Evolutionary conservation across 1,139 yeast species (phyloP).

Genomic region (Zygotorulaspora mrakii): DNA sequence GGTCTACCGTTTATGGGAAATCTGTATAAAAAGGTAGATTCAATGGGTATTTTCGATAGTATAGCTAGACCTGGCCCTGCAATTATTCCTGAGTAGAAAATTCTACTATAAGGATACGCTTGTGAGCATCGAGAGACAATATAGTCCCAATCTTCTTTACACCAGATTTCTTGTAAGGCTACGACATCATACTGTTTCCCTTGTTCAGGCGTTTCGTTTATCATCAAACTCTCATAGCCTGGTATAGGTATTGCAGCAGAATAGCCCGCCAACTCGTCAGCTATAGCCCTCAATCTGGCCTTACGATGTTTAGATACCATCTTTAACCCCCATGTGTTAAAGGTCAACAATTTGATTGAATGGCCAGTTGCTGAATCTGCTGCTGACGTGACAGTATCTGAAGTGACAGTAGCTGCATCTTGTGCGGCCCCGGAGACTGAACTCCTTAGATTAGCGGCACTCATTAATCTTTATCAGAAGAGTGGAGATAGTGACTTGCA

Average conservation of each 20-base stretch:
- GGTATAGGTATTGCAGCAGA: slow-evolving; percentile 22
- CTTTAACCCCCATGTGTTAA: slow-evolving; percentile 88
- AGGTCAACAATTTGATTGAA: slow-evolving; percentile 53
- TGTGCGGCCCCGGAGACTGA: background rate
- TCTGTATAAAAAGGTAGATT: slow-evolving; percentile 69
- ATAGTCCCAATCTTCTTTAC: slow-evolving; percentile 73
- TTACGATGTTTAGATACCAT: slow-evolving; percentile 67
- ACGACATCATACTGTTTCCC: slow-evolving; percentile 62
- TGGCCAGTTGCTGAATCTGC: slow-evolving; percentile 4
- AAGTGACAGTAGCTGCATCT: background rate
- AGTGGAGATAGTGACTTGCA: no score
- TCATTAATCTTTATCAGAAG: no score
- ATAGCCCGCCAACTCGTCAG: slow-evolving; percentile 52
- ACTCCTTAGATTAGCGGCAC: no score
- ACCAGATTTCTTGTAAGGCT: slow-evolving; percentile 94
- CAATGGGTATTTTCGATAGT: slow-evolving; percentile 79
- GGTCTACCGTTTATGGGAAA: slow-evolving; percentile 94
- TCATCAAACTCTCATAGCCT: slow-evolving; percentile 12
- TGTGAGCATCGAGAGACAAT: slow-evolving; percentile 46
- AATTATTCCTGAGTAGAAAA: slow-evolving; percentile 76
- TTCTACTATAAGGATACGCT: slow-evolving; percentile 61
- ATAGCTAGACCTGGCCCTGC: slow-evolving; percentile 93
- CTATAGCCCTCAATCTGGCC: slow-evolving; percentile 68
- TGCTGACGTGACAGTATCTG: no score
- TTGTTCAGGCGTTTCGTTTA: slow-evolving; percentile 27